Percentiles rank a stretch among this genome's conserved stretches.
These are phyloP conservation scores for Brassica rapa DNA, from an alignment of 345 rosid species.

Conservation along the genomic window DNA sequence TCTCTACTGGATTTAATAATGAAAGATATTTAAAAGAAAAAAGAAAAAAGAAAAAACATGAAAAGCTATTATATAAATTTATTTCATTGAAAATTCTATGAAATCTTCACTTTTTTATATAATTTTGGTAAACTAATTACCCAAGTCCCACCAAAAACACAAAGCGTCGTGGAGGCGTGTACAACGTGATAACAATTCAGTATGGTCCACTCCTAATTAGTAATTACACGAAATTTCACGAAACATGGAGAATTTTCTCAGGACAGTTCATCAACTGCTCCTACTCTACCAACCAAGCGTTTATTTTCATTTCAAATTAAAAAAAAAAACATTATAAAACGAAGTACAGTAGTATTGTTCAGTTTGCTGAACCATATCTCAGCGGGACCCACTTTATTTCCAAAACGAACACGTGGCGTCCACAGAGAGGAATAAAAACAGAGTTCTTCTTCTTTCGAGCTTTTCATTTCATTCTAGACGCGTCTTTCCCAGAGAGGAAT, in stretches of 20 bases:
- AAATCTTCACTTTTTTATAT: neutral
- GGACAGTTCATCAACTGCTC: conserved; percentile 30
- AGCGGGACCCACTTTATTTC: conserved; percentile 30
- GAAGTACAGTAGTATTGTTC: neutral
- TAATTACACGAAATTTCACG: conserved; percentile 4
- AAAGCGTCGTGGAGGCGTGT: neutral
- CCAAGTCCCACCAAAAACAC: neutral
- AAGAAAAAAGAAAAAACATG: neutral
- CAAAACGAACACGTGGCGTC: conserved; percentile 21
- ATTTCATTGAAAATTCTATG: neutral
- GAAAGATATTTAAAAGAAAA: neutral
- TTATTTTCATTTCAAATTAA: neutral
- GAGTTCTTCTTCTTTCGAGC: neutral
- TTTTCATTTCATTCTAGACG: conserved; percentile 5
- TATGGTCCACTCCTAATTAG: conserved; percentile 4
- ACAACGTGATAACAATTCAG: conserved; percentile 12
- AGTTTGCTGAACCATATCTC: conserved; percentile 20
- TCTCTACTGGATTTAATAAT: neutral
- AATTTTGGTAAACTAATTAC: neutral
- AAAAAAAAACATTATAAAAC: neutral
- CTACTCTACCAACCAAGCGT: conserved; percentile 30
- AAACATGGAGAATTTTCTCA: conserved; percentile 9
- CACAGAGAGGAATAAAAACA: conserved; percentile 10
- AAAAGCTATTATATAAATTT: neutral
- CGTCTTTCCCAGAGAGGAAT: conserved; percentile 16